Evolutionary conservation across 768 basidiomycete species (phyloP).

Genomic region (Pleurotus pulmonarius): DNA sequence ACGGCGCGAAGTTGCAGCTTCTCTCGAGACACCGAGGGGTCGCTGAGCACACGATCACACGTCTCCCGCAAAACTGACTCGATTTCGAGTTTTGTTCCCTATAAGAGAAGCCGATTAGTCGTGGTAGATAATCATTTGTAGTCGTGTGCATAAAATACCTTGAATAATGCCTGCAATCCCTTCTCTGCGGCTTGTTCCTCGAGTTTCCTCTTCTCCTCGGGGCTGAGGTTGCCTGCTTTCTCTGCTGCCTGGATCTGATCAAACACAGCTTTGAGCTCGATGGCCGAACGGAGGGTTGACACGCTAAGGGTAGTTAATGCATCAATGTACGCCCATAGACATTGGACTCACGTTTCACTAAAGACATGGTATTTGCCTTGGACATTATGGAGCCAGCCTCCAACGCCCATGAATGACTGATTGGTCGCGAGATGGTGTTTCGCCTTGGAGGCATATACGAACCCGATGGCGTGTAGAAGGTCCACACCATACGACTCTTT

Average conservation of each 20-base stretch:
- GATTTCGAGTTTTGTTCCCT: conserved; percentile 91
- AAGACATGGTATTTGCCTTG: conserved; percentile 92
- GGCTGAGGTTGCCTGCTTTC: conserved; percentile 71
- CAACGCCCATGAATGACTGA: conserved; percentile 74
- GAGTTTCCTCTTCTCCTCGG: conserved; percentile 76
- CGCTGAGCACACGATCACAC: conserved; percentile 75
- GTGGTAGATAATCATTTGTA: background rate
- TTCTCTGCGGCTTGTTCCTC: conserved; percentile 95
- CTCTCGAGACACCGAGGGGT: conserved; percentile 45
- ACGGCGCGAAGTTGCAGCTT: conserved; percentile 74
- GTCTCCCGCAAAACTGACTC: conserved; percentile 87
- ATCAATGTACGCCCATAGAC: no score
- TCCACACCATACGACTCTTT: conserved; percentile 87
- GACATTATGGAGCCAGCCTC: conserved; percentile 91
- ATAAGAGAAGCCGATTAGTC: background rate
- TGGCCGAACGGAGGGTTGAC: conserved; percentile 80
- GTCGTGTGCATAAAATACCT: conserved; percentile 37
- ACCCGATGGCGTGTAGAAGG: conserved; percentile 80
- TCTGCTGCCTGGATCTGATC: conserved; percentile 92
- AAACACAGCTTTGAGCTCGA: conserved; percentile 86
- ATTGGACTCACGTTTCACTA: conserved; percentile 74
- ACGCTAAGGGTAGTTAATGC: conserved; percentile 41
- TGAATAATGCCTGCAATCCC: conserved; percentile 87
- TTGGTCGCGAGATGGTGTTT: conserved; percentile 79
- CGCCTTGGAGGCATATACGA: conserved; percentile 78